Evolutionary conservation across 768 basidiomycete genomes (phyloP).

Genomic region (Tylopilus intermedius): DNA sequence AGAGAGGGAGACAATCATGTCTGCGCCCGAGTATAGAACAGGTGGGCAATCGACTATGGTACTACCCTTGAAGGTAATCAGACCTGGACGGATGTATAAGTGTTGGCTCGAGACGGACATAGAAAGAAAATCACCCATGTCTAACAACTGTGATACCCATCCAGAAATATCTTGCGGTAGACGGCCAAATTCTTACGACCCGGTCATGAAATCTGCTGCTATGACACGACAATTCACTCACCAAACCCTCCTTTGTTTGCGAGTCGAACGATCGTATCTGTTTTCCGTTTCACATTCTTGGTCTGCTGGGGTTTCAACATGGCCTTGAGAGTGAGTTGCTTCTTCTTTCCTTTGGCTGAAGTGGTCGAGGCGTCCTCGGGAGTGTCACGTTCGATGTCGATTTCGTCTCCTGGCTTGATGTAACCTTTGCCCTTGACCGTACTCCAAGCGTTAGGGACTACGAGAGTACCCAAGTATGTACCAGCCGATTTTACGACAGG

Average conservation of each 20-base stretch:
- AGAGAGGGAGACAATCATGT: slow-evolving; percentile 71
- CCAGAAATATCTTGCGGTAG: slow-evolving; percentile 62
- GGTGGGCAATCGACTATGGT: slow-evolving; percentile 77
- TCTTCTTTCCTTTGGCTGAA: slow-evolving; percentile 40
- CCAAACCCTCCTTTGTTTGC: slow-evolving; percentile 63
- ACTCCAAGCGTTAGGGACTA: slow-evolving; percentile 74
- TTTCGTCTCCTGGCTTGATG: slow-evolving; percentile 56
- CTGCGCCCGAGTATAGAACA: slow-evolving; percentile 65
- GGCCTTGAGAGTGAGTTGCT: slow-evolving; percentile 58
- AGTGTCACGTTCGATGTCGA: slow-evolving; percentile 54
- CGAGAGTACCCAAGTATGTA: slow-evolving; percentile 59
- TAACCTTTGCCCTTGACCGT: slow-evolving; percentile 72
- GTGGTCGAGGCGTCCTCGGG: slow-evolving; percentile 32
- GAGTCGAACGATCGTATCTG: slow-evolving; percentile 62
- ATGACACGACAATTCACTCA: slow-evolving; percentile 26
- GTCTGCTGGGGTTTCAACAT: slow-evolving; percentile 59
- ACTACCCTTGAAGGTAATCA: slow-evolving; percentile 62
- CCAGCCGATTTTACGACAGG: slow-evolving; percentile 22
- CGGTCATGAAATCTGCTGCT: neutral
- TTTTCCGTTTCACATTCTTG: slow-evolving; percentile 47
- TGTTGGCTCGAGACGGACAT: neutral
- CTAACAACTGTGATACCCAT: slow-evolving; percentile 73
- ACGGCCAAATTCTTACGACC: slow-evolving; percentile 64
- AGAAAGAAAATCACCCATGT: slow-evolving; percentile 45
- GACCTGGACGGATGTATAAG: slow-evolving; percentile 35